Conservation (phyloP, 352 stramenopile genomes). For the Blastocystis sp. region DNA sequence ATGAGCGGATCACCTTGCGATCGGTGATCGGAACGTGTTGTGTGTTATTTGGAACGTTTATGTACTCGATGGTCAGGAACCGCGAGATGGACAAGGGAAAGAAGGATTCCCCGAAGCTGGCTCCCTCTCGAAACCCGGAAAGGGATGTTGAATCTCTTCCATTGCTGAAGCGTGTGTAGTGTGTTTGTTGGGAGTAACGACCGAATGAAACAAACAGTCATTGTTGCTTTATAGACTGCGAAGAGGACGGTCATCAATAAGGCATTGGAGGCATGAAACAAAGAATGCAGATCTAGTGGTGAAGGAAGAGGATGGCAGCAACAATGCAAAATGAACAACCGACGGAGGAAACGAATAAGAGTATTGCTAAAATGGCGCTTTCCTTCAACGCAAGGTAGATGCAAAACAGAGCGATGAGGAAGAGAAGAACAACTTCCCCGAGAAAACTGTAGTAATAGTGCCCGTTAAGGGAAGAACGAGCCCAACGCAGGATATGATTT, state of each 20-base stretch:
- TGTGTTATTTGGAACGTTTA: slow-evolving; percentile 77
- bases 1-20: slow-evolving; percentile 78
- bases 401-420: neutral
- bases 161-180: neutral
- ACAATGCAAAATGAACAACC: neutral
- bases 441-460: neutral
- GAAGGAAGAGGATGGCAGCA: no score
- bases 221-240: no score
- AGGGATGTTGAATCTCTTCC: neutral
- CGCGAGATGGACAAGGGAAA: slow-evolving; percentile 19
- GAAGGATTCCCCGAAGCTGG: neutral
- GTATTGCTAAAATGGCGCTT: neutral
- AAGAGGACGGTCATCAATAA: no score
- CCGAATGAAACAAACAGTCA: no score
- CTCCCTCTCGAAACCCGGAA: neutral
- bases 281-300: no score
- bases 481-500: neutral
- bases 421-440: neutral
- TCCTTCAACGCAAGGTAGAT: neutral
- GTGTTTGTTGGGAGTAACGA: neutral
- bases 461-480: neutral
- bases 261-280: no score
- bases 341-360: neutral
- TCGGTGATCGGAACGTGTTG: slow-evolving; percentile 78
- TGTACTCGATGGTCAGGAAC: slow-evolving; percentile 74